These are phyloP conservation scores for Pholiota microspora DNA, from an alignment of 768 basidiomycete genomes.

Conservation along the genomic window DNA sequence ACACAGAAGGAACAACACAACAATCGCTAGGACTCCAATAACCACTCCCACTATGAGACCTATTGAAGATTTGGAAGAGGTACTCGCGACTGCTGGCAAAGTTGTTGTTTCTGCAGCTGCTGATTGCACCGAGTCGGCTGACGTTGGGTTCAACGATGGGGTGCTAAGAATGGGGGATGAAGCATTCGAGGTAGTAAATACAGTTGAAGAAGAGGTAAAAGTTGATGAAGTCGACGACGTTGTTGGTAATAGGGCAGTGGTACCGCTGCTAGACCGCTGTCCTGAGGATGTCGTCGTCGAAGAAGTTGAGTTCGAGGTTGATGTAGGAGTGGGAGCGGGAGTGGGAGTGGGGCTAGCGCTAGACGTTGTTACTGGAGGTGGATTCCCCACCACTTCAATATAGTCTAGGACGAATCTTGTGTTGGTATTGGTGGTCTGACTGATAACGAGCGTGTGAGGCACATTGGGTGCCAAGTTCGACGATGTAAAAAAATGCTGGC, in stretches of 20 bases:
- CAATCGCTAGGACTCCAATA: neutral
- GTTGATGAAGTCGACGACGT: neutral
- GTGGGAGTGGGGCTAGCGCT: neutral
- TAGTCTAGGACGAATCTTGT: neutral
- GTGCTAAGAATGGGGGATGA: neutral
- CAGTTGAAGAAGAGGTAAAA: neutral
- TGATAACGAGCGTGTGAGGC: neutral
- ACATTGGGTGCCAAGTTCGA: neutral
- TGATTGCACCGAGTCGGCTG: no score
- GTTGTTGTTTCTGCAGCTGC: neutral
- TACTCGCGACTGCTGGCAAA: neutral
- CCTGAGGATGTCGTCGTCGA: neutral
- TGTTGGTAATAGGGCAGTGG: neutral
- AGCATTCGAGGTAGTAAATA: neutral
- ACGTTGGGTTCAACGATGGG: no score
- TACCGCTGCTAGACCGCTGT: neutral
- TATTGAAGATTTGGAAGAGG: neutral
- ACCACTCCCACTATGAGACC: neutral
- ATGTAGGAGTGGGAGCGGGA: neutral
- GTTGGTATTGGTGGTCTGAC: neutral
- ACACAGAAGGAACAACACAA: neutral
- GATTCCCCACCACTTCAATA: neutral
- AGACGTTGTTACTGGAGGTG: no score
- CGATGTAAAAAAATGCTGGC: neutral
- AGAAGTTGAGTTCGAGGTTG: neutral